Conservation (phyloP, 2,329 filamentous ascomycete species). For the Cytospora piceae region DNA sequence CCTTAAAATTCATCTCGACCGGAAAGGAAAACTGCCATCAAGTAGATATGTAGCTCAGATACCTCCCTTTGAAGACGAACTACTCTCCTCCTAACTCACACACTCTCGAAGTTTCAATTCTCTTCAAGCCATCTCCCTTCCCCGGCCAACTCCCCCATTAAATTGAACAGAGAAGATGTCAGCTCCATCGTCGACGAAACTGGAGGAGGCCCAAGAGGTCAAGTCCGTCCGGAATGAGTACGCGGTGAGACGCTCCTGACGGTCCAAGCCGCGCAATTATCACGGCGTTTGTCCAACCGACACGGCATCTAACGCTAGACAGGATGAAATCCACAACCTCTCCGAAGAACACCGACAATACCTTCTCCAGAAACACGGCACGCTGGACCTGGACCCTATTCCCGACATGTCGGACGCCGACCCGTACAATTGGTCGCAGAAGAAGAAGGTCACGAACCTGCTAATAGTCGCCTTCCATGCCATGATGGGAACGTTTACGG, state of each 20-base stretch:
- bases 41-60: neutral
- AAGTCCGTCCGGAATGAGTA: conserved; percentile 12
- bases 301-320: neutral
- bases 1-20: neutral
- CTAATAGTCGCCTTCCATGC: conserved; percentile 60
- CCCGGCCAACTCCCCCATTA: conserved; percentile 13
- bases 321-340: conserved; percentile 35
- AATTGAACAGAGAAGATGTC: conserved; percentile 20
- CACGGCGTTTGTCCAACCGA: neutral
- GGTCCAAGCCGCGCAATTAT: neutral
- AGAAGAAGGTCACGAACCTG: conserved; percentile 59
- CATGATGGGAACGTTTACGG: conserved; percentile 37
- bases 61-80: too few relatives aligned
- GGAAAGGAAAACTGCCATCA: neutral
- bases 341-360: conserved; percentile 52
- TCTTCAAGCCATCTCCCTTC: neutral
- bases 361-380: conserved; percentile 56
- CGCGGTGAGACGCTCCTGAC: neutral
- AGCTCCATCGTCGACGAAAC: conserved; percentile 15
- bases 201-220: conserved; percentile 23
- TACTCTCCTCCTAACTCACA: neutral
- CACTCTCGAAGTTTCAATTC: neutral
- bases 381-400: conserved; percentile 56
- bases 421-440: conserved; percentile 59
- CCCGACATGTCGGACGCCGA: conserved; percentile 54